These are phyloP conservation scores for Ambrosiella beaveri DNA, from an alignment of 2,329 filamentous ascomycete genomes.

Conservation along the genomic window DNA sequence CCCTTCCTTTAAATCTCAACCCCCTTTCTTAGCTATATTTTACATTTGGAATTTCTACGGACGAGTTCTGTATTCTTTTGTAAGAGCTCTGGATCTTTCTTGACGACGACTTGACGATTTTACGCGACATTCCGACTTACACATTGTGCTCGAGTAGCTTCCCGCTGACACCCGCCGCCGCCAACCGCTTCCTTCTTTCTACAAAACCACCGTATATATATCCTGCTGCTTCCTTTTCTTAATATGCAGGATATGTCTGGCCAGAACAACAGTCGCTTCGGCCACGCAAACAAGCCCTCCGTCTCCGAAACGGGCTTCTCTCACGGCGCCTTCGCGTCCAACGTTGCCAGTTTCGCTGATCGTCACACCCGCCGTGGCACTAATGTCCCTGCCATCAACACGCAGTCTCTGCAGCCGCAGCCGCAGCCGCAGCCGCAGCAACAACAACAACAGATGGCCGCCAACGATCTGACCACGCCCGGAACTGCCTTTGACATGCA, in stretches of 20 bases:
- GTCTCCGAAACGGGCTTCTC: slow-evolving; percentile 80
- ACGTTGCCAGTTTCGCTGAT: slow-evolving; percentile 70
- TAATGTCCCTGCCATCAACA: slow-evolving; percentile 89
- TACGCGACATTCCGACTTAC: neutral
- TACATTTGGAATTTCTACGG: neutral
- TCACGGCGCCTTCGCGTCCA: slow-evolving; percentile 78
- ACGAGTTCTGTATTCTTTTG: neutral
- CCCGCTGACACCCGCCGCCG: too few relatives aligned
- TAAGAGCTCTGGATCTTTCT: neutral
- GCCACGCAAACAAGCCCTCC: slow-evolving; percentile 63
- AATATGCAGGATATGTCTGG: slow-evolving; percentile 44
- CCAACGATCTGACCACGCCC: slow-evolving; percentile 64
- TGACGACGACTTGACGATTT: neutral
- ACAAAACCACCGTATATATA: neutral
- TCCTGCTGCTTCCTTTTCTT: neutral
- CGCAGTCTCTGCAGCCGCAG: slow-evolving; percentile 42
- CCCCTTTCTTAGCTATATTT: neutral
- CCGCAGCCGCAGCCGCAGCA: slow-evolving; percentile 8
- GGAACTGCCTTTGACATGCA: slow-evolving; percentile 93
- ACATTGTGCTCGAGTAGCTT: too few relatives aligned
- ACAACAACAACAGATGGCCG: slow-evolving; percentile 24
- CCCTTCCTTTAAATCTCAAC: slow-evolving; percentile 1
- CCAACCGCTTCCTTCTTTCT: neutral
- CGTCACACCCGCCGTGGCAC: slow-evolving; percentile 62
- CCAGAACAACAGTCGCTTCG: slow-evolving; percentile 46